Conservation (phyloP, 2,329 filamentous ascomycete genomes). For the Tolypocladium inflatum region DNA sequence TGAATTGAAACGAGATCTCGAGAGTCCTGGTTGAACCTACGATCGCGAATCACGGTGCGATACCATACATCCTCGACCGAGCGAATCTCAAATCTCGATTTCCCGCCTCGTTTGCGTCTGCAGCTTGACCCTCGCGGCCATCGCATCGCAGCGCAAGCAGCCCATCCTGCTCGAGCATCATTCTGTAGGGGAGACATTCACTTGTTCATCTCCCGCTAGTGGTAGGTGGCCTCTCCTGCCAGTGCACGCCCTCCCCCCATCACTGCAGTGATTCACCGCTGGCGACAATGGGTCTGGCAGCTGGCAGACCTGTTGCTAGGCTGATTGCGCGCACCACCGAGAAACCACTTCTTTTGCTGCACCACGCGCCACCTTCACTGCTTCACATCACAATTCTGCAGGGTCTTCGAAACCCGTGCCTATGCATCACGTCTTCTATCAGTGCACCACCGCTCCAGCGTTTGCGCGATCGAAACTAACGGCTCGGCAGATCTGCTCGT, state of each 20-base stretch:
- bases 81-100: background rate
- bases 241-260: slow-evolving; percentile 26
- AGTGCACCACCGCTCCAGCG: background rate
- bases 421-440: background rate
- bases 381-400: background rate
- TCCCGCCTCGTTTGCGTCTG: slow-evolving; percentile 5
- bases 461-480: slow-evolving; percentile 1
- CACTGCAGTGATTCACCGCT: slow-evolving; percentile 7
- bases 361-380: too few relatives aligned
- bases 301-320: background rate
- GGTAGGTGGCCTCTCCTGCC: slow-evolving; percentile 36
- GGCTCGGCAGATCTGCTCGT: slow-evolving; percentile 22
- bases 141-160: slow-evolving; percentile 11
- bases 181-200: slow-evolving; percentile 83
- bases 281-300: background rate
- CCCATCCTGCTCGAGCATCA: slow-evolving; percentile 22
- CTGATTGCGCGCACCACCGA: background rate
- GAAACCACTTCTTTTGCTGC: too few relatives aligned
- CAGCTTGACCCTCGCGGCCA: slow-evolving; percentile 10
- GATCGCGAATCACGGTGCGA: slow-evolving; percentile 1
- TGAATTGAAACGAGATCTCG: slow-evolving; percentile 21
- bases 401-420: background rate
- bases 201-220: slow-evolving; percentile 88
- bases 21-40: slow-evolving; percentile 10
- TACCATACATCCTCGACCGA: background rate